phyloP scores from a whole-genome alignment of 768 basidiomycete species.

The Scleroderma citrinum region DNA sequence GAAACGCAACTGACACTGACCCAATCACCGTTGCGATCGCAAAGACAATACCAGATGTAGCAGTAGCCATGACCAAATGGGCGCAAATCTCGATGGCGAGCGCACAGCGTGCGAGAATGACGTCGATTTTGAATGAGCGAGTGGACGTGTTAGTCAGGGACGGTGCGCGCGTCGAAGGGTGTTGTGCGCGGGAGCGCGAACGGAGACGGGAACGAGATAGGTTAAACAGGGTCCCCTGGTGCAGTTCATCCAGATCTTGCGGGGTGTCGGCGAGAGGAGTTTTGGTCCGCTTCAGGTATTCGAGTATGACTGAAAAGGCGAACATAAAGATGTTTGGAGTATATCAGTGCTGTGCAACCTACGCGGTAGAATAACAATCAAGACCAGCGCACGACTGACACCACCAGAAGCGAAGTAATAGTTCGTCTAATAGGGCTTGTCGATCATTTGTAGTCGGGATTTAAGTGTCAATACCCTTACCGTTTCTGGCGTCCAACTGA shows the following conservation, averaged over 20 bases:
- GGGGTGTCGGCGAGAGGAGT: conserved; percentile 11
- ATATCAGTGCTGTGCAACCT: conserved; percentile 16
- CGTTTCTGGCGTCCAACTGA: conserved; percentile 62
- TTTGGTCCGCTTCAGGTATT: conserved; percentile 42
- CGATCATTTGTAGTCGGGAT: conserved; percentile 1
- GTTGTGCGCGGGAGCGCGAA: conserved; percentile 3
- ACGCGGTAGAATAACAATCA: conserved; percentile 60
- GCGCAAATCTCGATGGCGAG: conserved; percentile 49
- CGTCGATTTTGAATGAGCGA: conserved; percentile 56
- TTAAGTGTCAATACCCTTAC: conserved; percentile 30
- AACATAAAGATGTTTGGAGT: neutral
- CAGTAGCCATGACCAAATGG: conserved; percentile 45
- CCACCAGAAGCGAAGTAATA: conserved; percentile 62
- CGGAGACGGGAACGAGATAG: conserved; percentile 4
- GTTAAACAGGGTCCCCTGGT: neutral
- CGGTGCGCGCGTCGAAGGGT: conserved; percentile 2
- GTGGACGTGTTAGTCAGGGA: neutral
- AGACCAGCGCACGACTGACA: conserved; percentile 45
- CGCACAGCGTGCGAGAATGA: conserved; percentile 58
- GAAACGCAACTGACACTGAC: conserved; percentile 57
- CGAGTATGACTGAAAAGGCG: conserved; percentile 45
- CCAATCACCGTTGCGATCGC: conserved; percentile 42
- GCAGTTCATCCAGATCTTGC: conserved; percentile 12
- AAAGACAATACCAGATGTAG: conserved; percentile 45
- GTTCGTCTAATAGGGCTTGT: conserved; percentile 44